Conservation (phyloP, 139 green algal species). For the Nannochloris sp. region DNA sequence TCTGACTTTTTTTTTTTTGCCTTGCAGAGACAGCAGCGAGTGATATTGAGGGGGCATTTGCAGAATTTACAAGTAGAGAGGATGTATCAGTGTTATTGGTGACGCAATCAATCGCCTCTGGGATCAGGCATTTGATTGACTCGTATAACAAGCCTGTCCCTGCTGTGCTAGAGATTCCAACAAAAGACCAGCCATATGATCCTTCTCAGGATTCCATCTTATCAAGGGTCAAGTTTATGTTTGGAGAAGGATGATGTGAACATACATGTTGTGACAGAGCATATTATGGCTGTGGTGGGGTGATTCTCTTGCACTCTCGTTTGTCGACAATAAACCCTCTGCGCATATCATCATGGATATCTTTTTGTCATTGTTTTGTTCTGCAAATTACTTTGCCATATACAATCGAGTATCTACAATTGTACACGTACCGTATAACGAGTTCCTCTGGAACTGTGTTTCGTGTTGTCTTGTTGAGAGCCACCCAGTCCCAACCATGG, state of each 20-base stretch:
- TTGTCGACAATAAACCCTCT: background rate
- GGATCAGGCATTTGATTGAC: conserved; percentile 80
- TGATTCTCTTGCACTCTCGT: background rate
- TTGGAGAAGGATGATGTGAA: conserved; percentile 41
- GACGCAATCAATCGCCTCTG: conserved; percentile 76
- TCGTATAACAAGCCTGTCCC: conserved; percentile 67
- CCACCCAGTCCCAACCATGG: conserved; percentile 64
- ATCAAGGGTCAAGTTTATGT: conserved; percentile 79
- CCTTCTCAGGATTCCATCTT: conserved; percentile 88
- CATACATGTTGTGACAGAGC: background rate
- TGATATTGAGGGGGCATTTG: conserved; percentile 88
- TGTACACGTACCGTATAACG: conserved; percentile 35
- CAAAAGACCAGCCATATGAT: conserved; percentile 92
- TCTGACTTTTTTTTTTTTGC: background rate
- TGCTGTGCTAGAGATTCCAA: conserved; percentile 92
- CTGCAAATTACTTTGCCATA: background rate
- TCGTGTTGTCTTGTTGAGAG: conserved; percentile 27
- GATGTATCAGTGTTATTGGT: conserved; percentile 96
- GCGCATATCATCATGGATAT: background rate
- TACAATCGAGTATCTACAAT: too few species aligned
- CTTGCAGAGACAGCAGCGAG: conserved; percentile 63
- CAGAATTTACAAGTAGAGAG: conserved; percentile 82
- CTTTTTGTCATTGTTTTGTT: background rate
- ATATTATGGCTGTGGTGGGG: background rate
- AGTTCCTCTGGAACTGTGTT: conserved; percentile 38